Conservation (phyloP, 2,329 filamentous ascomycete species). For the Diaporthe sp. region DNA sequence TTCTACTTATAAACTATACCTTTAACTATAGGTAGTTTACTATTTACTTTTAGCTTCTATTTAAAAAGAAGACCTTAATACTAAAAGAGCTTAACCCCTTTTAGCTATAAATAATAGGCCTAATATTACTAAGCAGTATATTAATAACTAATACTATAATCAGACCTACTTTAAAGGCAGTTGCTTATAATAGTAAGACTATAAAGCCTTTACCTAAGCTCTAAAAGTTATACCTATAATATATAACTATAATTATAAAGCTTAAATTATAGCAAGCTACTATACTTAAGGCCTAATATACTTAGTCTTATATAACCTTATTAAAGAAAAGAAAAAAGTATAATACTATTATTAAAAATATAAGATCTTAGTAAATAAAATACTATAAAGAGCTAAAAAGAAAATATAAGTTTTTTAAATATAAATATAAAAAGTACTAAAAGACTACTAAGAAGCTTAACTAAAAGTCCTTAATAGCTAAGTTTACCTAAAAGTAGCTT, state of each 20-base stretch:
- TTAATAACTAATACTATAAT: too few species aligned
- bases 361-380: background rate
- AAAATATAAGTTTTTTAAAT: background rate
- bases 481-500: background rate
- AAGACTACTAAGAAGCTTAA: background rate
- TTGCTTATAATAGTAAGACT: too few species aligned
- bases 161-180: too few species aligned
- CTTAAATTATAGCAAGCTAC: background rate
- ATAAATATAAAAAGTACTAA: background rate
- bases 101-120: background rate
- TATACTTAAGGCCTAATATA: background rate
- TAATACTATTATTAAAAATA: background rate
- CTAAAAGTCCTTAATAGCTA: background rate
- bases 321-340: background rate
- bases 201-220: background rate
- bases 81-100: background rate
- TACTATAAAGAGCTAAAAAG: background rate
- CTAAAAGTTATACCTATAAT: background rate
- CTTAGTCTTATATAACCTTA: background rate
- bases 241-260: background rate
- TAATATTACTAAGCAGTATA: too few species aligned
- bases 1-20: background rate
- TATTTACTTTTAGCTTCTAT: background rate
- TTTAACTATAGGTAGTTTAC: background rate
- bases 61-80: background rate